Conservation (phyloP, 2,329 filamentous ascomycete species). For the Fusarium subglutinans region DNA sequence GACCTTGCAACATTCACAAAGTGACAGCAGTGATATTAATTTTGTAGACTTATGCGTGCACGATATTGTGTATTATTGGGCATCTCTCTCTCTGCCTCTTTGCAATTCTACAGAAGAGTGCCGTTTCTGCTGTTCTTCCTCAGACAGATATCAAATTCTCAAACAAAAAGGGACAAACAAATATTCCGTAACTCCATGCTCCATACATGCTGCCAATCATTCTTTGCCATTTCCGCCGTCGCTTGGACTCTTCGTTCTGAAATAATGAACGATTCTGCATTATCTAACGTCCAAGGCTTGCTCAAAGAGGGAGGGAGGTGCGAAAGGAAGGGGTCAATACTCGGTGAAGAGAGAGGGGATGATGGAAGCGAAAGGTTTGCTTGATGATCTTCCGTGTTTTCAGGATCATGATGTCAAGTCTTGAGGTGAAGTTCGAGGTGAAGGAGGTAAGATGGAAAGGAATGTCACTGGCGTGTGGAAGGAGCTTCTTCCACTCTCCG, state of each 20-base stretch:
- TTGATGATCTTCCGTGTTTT: neutral
- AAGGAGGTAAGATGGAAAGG: neutral
- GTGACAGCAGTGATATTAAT: neutral
- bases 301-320: neutral
- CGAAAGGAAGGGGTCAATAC: neutral
- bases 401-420: neutral
- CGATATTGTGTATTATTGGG: neutral
- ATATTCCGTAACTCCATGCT: neutral
- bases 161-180: neutral
- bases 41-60: too few species aligned
- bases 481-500: slow-evolving; percentile 3
- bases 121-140: neutral
- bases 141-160: neutral
- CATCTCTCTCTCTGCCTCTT: neutral
- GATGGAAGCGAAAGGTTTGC: neutral
- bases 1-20: rapidly evolving
- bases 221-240: neutral
- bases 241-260: rapidly evolving
- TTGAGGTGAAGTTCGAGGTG: neutral
- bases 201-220: neutral
- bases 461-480: slow-evolving; percentile 1
- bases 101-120: neutral
- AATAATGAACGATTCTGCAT: neutral
- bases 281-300: rapidly evolving
- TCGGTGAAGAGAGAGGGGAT: slow-evolving; percentile 14